phyloP scores from a whole-genome alignment of 495 filamentous ascomycete species.

The Lepidopterella palustris region DNA sequence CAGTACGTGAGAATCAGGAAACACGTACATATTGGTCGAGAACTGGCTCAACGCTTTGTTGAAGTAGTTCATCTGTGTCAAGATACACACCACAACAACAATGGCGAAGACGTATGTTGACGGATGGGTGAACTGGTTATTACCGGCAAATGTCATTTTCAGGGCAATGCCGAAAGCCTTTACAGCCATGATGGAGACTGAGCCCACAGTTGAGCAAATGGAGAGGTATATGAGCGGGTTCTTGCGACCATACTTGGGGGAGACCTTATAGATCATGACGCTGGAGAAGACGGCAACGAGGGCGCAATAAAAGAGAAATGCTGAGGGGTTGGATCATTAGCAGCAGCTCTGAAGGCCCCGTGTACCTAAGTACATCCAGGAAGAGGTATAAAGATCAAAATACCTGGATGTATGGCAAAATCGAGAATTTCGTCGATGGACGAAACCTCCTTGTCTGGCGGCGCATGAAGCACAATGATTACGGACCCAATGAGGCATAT shows the following conservation, averaged over 20 bases:
- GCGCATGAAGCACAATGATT: conserved; percentile 95
- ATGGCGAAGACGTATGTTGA: conserved; percentile 97
- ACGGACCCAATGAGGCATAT: conserved; percentile 94
- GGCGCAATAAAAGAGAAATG: conserved; percentile 77
- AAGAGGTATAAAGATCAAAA: background rate
- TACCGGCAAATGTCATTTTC: conserved; percentile 81
- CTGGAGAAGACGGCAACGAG: conserved; percentile 72
- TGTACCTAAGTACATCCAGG: background rate
- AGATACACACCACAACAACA: conserved; percentile 82
- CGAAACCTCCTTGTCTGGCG: conserved; percentile 81
- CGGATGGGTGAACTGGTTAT: conserved; percentile 90
- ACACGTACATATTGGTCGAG: conserved; percentile 84
- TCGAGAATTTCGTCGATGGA: conserved; percentile 81
- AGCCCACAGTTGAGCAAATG: conserved; percentile 95
- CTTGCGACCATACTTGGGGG: conserved; percentile 80
- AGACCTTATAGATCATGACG: conserved; percentile 93
- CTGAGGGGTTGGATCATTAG: conserved; percentile 41
- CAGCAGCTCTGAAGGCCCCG: conserved; percentile 20
- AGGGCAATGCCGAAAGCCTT: conserved; percentile 97
- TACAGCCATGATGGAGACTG: conserved; percentile 95
- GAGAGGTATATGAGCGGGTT: conserved; percentile 94
- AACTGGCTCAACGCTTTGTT: conserved; percentile 98
- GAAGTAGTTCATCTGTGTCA: conserved; percentile 99
- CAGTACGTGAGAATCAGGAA: background rate
- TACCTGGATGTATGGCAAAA: conserved; percentile 86